These are phyloP conservation scores for Pyrenophora graminea DNA, from an alignment of 2,329 filamentous ascomycete genomes.

Conservation along the genomic window DNA sequence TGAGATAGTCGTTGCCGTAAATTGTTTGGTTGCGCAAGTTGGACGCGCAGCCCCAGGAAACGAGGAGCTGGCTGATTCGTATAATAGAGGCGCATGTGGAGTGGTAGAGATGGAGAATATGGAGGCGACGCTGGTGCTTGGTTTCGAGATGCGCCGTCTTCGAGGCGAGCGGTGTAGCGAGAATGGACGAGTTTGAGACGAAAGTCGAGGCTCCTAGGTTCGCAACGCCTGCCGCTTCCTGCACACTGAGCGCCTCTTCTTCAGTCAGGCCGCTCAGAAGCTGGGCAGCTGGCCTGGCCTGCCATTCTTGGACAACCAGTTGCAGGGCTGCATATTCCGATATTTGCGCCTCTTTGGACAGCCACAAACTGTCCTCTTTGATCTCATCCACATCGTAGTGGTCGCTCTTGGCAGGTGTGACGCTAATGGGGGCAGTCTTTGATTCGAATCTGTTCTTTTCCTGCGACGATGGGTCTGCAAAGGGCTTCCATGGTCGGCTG, in stretches of 20 bases:
- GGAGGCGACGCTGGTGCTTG: constrained; percentile 63
- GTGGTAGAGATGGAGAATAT: constrained; percentile 73
- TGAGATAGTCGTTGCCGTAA: constrained; percentile 37
- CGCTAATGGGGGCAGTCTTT: constrained; percentile 84
- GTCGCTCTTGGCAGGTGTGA: constrained; percentile 68
- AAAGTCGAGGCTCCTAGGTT: constrained; percentile 61
- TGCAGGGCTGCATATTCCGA: constrained; percentile 83
- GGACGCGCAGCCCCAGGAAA: constrained; percentile 39
- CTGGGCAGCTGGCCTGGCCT: constrained; percentile 74
- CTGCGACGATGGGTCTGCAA: constrained; percentile 63
- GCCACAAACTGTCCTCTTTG: constrained; percentile 83
- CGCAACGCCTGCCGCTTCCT: constrained; percentile 71
- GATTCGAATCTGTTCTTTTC: constrained; percentile 77
- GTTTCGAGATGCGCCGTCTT: constrained; percentile 59
- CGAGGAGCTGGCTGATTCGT: constrained; percentile 43
- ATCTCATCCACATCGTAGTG: constrained; percentile 76
- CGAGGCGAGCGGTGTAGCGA: constrained; percentile 32
- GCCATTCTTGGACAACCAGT: constrained; percentile 80
- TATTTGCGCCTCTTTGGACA: constrained; percentile 76
- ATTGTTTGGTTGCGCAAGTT: constrained; percentile 33
- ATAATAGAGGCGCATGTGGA: constrained; percentile 66
- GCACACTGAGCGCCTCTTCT: constrained; percentile 76
- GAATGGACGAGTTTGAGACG: constrained; percentile 50
- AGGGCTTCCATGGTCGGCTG: constrained; percentile 69
- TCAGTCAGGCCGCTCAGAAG: constrained; percentile 73